Percentiles rank a stretch among this genome's conserved stretches.
Evolutionary conservation across 495 filamentous ascomycete genomes (phyloP).

Genomic region (Trichoderma erinaceum): DNA sequence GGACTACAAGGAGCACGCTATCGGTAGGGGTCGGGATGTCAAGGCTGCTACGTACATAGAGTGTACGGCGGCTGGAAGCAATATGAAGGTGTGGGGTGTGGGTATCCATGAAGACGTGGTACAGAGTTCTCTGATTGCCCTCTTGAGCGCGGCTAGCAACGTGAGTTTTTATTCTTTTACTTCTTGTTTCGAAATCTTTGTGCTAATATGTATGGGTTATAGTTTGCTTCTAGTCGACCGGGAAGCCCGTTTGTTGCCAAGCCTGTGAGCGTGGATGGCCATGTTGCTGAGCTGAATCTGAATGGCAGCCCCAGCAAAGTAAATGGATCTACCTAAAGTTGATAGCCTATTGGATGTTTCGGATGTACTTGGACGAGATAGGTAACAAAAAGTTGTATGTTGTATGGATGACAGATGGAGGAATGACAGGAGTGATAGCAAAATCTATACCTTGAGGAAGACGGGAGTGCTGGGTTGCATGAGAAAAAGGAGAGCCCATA

Average conservation of each 20-base stretch:
- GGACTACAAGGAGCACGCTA: too few relatives aligned
- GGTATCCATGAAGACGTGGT: constrained; percentile 85
- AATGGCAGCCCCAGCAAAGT: background rate
- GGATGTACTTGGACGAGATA: background rate
- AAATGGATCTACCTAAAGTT: background rate
- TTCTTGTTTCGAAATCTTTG: background rate
- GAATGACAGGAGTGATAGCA: background rate
- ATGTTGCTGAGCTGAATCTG: background rate
- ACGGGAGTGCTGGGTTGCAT: too few relatives aligned
- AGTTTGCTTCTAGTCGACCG: constrained; percentile 54
- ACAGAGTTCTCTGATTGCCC: constrained; percentile 82
- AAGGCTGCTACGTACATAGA: too few relatives aligned
- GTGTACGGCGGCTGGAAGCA: constrained; percentile 34
- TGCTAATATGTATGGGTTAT: background rate
- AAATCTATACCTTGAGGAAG: too few relatives aligned
- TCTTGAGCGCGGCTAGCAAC: constrained; percentile 81
- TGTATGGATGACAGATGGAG: background rate
- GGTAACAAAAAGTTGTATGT: background rate
- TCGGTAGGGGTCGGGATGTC: too few relatives aligned
- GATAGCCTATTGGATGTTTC: background rate
- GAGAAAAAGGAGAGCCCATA: background rate
- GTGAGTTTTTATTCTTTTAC: constrained; percentile 48
- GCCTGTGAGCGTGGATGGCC: background rate
- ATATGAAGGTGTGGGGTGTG: constrained; percentile 83
- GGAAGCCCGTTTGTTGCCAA: constrained; percentile 43